Percentiles rank a stretch among this genome's conserved stretches.
These are phyloP conservation scores for Linnemannia hyalina DNA, from an alignment of 192 early-diverging fungal genomes.

Conservation along the genomic window DNA sequence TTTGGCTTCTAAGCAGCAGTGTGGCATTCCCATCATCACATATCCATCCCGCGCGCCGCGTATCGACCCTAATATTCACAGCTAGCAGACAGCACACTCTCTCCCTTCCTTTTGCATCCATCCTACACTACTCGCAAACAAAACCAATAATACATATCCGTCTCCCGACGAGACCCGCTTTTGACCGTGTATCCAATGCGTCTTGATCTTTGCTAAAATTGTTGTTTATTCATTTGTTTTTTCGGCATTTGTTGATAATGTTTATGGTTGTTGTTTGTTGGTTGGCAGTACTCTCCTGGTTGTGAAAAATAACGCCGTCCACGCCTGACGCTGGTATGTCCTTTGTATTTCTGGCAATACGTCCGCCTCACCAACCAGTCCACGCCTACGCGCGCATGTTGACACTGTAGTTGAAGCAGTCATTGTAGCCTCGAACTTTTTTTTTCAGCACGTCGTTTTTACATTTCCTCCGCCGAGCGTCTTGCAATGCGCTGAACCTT, in stretches of 20 bases:
- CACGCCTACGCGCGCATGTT: neutral
- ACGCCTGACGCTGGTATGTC: neutral
- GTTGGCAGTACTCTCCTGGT: neutral
- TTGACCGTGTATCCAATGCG: neutral
- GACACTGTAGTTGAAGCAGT: neutral
- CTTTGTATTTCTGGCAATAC: neutral
- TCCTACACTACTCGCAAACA: neutral
- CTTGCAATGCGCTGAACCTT: slow-evolving; percentile 74
- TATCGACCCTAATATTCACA: neutral
- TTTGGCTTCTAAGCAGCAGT: slow-evolving; percentile 20
- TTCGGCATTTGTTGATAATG: neutral
- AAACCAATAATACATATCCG: neutral
- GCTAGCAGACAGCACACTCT: neutral
- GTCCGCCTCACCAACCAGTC: neutral
- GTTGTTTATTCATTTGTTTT: slow-evolving; percentile 1
- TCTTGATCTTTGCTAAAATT: neutral
- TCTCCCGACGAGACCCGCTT: neutral
- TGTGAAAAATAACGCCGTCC: neutral
- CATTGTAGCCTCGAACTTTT: neutral
- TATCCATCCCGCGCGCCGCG: neutral
- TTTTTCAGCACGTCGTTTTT: neutral
- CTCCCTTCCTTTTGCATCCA: neutral
- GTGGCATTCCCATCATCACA: neutral
- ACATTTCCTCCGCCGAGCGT: slow-evolving; percentile 64
- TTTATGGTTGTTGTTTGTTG: neutral